These are phyloP conservation scores for Begonia loranthoides DNA, from an alignment of 306 rosid genomes.

Conservation along the genomic window DNA sequence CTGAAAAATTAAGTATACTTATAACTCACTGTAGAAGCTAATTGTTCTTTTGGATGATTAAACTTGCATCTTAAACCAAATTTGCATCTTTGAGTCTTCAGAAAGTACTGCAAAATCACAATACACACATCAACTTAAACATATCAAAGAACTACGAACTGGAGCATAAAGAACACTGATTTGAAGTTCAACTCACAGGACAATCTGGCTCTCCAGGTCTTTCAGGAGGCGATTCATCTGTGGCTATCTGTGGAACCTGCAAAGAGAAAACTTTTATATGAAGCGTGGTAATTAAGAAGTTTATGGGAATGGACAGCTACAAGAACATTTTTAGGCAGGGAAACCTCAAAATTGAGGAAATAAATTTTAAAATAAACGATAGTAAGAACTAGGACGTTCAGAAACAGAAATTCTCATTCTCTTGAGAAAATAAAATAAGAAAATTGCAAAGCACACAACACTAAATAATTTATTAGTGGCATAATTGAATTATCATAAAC, in stretches of 20 bases:
- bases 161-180: not conserved
- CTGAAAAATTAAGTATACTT: slow-evolving; percentile 6
- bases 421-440: too few species aligned
- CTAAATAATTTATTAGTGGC: too few species aligned
- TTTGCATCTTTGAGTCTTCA: slow-evolving; percentile 92
- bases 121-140: not conserved
- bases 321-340: too few species aligned
- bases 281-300: not conserved
- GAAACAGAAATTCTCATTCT: too few species aligned
- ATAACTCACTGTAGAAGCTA: slow-evolving; percentile 20
- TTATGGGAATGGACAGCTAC: not conserved
- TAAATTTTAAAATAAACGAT: too few species aligned
- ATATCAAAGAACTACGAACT: too few species aligned
- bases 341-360: too few species aligned
- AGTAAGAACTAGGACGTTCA: too few species aligned
- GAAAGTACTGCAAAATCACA: slow-evolving; percentile 48
- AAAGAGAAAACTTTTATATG: slow-evolving; percentile 4
- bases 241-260: slow-evolving; percentile 54
- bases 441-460: too few species aligned
- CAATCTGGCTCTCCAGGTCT: slow-evolving; percentile 88
- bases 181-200: slow-evolving; percentile 53
- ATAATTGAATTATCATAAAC: too few species aligned
- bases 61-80: slow-evolving; percentile 88
- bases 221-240: slow-evolving; percentile 70
- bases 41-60: slow-evolving; percentile 65